A percentile compares a stretch with the other conserved stretches of the same genome.
Evolutionary conservation across 2,329 filamentous ascomycete genomes (phyloP).

Genomic region (Coccinonectria pachysandricola): DNA sequence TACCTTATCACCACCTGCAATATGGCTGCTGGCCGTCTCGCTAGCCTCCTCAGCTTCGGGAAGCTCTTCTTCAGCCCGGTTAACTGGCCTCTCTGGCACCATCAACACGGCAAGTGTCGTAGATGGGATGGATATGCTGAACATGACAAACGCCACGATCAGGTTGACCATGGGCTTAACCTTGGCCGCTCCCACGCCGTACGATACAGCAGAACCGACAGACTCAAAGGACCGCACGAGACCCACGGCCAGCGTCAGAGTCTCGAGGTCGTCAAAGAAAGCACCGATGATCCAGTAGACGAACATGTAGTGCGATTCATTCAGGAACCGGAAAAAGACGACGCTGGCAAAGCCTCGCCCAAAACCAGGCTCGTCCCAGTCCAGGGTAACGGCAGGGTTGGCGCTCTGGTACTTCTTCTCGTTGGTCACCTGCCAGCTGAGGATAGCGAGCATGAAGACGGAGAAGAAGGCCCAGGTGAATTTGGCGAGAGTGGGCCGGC

Average conservation of each 20-base stretch:
- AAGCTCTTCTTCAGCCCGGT: constrained; percentile 1
- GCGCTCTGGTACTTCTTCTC: constrained; percentile 33
- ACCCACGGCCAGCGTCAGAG: constrained; percentile 37
- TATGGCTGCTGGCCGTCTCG: too few relatives aligned
- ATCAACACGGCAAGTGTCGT: constrained; percentile 26
- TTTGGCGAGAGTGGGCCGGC: constrained; percentile 31
- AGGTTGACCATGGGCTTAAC: constrained; percentile 38
- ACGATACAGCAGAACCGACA: constrained; percentile 34
- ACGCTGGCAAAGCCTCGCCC: constrained; percentile 37
- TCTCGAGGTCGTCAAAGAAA: constrained; percentile 41
- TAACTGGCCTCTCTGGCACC: constrained; percentile 22
- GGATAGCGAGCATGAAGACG: constrained; percentile 30
- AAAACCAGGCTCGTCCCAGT: constrained; percentile 35
- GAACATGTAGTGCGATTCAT: constrained; percentile 41
- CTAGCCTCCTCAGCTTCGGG: neutral
- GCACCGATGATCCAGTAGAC: constrained; percentile 41
- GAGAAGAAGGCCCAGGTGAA: constrained; percentile 32
- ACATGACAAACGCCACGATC: constrained; percentile 37
- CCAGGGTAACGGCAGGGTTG: constrained; percentile 28
- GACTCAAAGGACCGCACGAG: constrained; percentile 39
- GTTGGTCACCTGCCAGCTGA: constrained; percentile 38
- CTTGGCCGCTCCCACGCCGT: constrained; percentile 36
- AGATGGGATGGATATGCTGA: constrained; percentile 29
- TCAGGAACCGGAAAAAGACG: constrained; percentile 39
- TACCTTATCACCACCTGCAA: neutral